phyloP scores from a whole-genome alignment of 1,284 basidiomycete species.

The Ceratobasidium sp. region DNA sequence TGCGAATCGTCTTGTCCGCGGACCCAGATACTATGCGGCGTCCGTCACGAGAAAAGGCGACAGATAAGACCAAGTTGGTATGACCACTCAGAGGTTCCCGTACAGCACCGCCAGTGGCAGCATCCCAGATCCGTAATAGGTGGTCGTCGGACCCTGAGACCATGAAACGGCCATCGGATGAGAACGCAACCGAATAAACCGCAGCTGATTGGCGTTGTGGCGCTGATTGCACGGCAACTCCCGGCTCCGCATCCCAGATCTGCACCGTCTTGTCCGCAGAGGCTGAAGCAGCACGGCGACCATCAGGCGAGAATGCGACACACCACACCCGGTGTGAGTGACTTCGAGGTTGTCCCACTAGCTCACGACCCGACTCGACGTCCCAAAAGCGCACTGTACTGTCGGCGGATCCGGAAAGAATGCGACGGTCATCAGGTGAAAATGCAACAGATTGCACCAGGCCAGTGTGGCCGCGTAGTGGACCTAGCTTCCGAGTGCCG shows the following conservation, averaged over 20 bases:
- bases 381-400: too few relatives aligned
- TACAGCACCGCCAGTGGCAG: too few relatives aligned
- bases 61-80: neutral
- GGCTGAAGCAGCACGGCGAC: too few relatives aligned
- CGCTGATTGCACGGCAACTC: too few relatives aligned
- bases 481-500: neutral
- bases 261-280: too few relatives aligned
- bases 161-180: neutral
- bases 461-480: neutral
- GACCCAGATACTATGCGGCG: neutral
- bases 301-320: too few relatives aligned
- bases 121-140: neutral
- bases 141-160: neutral
- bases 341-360: too few relatives aligned
- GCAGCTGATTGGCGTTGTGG: too few relatives aligned
- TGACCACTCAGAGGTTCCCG: neutral
- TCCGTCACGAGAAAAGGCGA: neutral
- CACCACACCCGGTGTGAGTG: too few relatives aligned
- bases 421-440: slow-evolving; percentile 69
- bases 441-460: neutral
- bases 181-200: neutral
- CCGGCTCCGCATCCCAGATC: too few relatives aligned
- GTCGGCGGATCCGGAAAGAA: too few relatives aligned
- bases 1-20: neutral
- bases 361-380: too few relatives aligned